These are phyloP conservation scores for Mortierella polycephala DNA, from an alignment of 371 early-diverging fungal species.

Conservation along the genomic window DNA sequence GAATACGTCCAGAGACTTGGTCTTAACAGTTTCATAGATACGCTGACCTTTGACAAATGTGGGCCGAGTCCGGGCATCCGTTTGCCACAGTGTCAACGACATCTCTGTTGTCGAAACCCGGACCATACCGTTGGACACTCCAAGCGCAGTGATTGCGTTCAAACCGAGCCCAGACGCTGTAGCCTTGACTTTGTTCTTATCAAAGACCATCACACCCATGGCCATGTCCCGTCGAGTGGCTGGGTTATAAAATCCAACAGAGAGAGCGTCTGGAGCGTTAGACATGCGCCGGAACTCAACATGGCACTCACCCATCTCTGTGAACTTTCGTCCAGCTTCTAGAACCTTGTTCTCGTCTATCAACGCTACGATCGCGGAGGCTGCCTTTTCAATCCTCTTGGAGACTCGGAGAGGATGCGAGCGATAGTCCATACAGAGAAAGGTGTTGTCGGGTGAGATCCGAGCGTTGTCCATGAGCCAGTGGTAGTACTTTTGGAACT, in stretches of 20 bases:
- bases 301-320: slow-evolving; percentile 38
- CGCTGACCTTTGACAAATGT: slow-evolving; percentile 26
- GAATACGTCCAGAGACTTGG: slow-evolving; percentile 42
- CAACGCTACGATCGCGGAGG: background rate
- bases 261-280: slow-evolving; percentile 35
- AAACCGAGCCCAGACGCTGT: slow-evolving; percentile 28
- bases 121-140: slow-evolving; percentile 20
- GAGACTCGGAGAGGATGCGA: slow-evolving; percentile 29
- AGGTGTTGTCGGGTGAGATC: slow-evolving; percentile 44
- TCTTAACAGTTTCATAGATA: slow-evolving; percentile 24
- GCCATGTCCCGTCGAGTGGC: slow-evolving; percentile 42
- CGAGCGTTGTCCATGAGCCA: slow-evolving; percentile 30
- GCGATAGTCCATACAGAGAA: slow-evolving; percentile 41
- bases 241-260: slow-evolving; percentile 46
- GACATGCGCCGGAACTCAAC: slow-evolving; percentile 50
- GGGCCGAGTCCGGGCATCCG: slow-evolving; percentile 28
- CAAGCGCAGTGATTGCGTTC: slow-evolving; percentile 5
- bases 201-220: slow-evolving; percentile 35
- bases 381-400: slow-evolving; percentile 20
- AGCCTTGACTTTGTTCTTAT: slow-evolving; percentile 23
- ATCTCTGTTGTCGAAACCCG: slow-evolving; percentile 36
- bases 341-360: slow-evolving; percentile 8
- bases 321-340: slow-evolving; percentile 38
- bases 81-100: slow-evolving; percentile 36
- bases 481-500: slow-evolving; percentile 29